phyloP scores from a whole-genome alignment of 177 flowering plant genomes.

The Telopea speciosissima region DNA sequence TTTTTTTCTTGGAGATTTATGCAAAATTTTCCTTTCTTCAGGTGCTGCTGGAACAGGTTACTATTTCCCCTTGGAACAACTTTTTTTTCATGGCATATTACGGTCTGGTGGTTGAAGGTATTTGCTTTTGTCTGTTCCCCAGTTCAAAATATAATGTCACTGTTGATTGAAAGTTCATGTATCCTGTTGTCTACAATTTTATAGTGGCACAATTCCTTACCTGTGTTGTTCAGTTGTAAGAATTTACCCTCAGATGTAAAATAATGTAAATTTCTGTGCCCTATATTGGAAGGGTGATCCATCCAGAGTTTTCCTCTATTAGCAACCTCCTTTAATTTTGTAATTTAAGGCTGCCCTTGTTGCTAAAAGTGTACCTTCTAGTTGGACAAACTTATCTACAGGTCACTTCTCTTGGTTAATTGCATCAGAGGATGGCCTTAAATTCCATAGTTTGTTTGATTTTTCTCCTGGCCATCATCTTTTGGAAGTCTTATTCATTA shows the following conservation, averaged over 20 bases:
- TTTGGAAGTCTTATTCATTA: background rate
- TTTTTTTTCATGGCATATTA: constrained; percentile 68
- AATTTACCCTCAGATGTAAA: background rate
- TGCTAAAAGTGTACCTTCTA: no score
- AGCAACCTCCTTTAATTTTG: background rate
- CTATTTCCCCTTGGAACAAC: constrained; percentile 80
- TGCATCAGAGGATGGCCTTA: background rate
- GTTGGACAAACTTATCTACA: background rate
- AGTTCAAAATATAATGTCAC: background rate
- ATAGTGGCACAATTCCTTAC: no score
- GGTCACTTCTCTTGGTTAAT: background rate
- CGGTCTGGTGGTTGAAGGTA: constrained; percentile 71
- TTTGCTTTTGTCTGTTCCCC: constrained; percentile 2
- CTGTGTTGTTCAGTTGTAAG: no score
- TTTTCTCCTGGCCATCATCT: background rate
- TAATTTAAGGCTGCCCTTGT: background rate
- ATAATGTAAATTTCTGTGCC: background rate
- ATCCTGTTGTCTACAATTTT: background rate
- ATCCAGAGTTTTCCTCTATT: background rate
- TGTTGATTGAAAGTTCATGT: background rate
- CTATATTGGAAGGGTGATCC: background rate
- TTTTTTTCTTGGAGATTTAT: background rate
- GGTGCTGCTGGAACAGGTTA: constrained; percentile 71
- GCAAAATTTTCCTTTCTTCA: constrained; percentile 14
- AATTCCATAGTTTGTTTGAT: background rate